Conservation (phyloP, 495 filamentous ascomycete species). For the Hypoxylon fragiforme region DNA sequence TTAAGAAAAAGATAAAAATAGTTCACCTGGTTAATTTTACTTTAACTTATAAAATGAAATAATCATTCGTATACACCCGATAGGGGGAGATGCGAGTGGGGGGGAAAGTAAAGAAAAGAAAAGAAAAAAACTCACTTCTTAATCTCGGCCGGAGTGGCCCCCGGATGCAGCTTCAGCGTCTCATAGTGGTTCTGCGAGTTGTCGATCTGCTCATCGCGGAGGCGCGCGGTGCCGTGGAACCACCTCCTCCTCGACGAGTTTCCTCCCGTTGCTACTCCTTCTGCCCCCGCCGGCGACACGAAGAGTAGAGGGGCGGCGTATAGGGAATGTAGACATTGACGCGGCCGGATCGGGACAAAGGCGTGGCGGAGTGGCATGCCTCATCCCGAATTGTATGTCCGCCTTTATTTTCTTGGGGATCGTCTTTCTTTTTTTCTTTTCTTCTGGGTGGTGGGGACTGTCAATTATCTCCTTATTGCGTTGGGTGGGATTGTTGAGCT, state of each 20-base stretch:
- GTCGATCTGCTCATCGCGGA: slow-evolving; percentile 37
- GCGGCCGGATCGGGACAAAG: slow-evolving; percentile 14
- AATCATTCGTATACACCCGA: background rate
- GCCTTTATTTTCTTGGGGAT: slow-evolving; percentile 7
- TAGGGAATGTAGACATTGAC: slow-evolving; percentile 12
- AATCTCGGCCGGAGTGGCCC: slow-evolving; percentile 73
- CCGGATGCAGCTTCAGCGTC: slow-evolving; percentile 69
- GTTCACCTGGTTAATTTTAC: too few species aligned
- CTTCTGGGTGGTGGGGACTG: too few species aligned
- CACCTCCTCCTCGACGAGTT: too few species aligned
- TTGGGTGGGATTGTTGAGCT: too few species aligned
- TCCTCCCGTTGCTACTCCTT: too few species aligned
- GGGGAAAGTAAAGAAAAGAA: background rate
- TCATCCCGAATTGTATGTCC: slow-evolving; percentile 23
- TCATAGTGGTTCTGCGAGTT: slow-evolving; percentile 70
- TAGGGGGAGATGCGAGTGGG: slow-evolving; percentile 10
- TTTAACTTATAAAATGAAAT: too few species aligned
- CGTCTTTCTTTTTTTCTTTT: background rate
- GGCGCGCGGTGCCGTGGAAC: slow-evolving; percentile 19
- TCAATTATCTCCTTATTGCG: too few species aligned
- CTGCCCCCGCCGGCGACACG: background rate
- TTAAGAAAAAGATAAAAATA: too few species aligned
- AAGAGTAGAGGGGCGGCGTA: slow-evolving; percentile 7
- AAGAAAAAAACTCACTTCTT: slow-evolving; percentile 65
- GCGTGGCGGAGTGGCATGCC: slow-evolving; percentile 29